These are phyloP conservation scores for Amylostereum areolatum DNA, from an alignment of 1,284 basidiomycete species.

Conservation along the genomic window DNA sequence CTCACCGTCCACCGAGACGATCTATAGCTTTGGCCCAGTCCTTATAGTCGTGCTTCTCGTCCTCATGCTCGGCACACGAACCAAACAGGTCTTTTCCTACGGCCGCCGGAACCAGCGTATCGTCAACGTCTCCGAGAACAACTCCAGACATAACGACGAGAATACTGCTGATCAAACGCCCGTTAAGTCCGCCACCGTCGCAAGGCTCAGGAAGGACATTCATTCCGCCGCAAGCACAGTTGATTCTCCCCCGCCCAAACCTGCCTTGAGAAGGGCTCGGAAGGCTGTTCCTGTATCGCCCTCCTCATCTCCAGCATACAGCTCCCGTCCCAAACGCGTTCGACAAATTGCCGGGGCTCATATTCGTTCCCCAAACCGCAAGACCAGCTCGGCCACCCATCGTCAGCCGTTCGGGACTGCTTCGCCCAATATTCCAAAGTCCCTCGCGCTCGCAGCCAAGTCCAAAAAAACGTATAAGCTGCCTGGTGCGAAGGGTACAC, in stretches of 20 bases:
- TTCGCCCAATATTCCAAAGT: constrained; percentile 30
- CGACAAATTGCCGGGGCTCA: not conserved
- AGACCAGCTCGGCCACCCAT: constrained; percentile 1
- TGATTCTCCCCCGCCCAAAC: constrained; percentile 8
- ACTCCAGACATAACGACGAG: constrained; percentile 11
- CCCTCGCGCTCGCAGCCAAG: constrained; percentile 23
- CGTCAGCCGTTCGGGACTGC: not conserved
- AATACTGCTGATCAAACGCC: not conserved
- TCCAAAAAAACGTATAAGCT: constrained; percentile 22
- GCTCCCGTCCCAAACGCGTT: too few relatives aligned
- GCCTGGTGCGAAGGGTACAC: constrained; percentile 21
- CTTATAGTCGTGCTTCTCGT: not conserved
- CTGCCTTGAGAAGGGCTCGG: not conserved
- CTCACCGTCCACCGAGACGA: not conserved
- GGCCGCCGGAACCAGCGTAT: constrained; percentile 62
- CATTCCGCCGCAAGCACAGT: not conserved
- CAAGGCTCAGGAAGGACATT: not conserved
- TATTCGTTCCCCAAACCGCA: not conserved
- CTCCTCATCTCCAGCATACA: constrained; percentile 4
- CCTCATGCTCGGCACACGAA: constrained; percentile 46
- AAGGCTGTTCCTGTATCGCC: constrained; percentile 6
- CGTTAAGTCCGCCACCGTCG: not conserved
- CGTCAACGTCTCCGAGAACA: constrained; percentile 41
- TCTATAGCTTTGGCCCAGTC: not conserved
- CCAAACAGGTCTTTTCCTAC: constrained; percentile 67